These are phyloP conservation scores for Holtermanniella nyarrowii DNA, from an alignment of 768 basidiomycete species.

Conservation along the genomic window DNA sequence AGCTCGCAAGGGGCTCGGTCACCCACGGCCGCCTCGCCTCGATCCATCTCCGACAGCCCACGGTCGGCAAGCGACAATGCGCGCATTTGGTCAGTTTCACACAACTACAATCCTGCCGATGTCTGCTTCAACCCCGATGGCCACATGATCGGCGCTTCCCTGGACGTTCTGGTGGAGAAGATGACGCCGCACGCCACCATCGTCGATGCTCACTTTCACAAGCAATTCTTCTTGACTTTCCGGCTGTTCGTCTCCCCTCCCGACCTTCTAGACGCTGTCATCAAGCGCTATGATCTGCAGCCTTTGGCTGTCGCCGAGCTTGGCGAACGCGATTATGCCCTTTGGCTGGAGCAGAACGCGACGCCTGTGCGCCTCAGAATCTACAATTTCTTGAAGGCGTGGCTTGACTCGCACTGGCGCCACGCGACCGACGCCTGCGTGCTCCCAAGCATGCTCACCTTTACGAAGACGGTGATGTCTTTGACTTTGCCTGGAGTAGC, in stretches of 20 bases:
- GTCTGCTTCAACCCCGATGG: constrained; percentile 86
- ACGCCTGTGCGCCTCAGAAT: constrained; percentile 83
- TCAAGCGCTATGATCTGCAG: constrained; percentile 67
- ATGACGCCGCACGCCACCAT: constrained; percentile 91
- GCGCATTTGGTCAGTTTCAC: constrained; percentile 33
- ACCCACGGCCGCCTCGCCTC: not conserved
- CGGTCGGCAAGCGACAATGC: constrained; percentile 13
- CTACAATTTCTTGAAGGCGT: constrained; percentile 83
- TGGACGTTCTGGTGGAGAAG: constrained; percentile 84
- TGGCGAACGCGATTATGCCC: constrained; percentile 34
- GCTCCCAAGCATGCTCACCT: constrained; percentile 37
- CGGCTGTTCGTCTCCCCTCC: constrained; percentile 72
- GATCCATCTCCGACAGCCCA: constrained; percentile 2
- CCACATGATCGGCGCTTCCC: constrained; percentile 76
- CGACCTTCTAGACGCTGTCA: constrained; percentile 65
- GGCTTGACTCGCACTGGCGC: constrained; percentile 88
- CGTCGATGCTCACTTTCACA: constrained; percentile 74
- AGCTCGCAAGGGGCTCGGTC: not conserved
- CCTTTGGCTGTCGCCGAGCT: constrained; percentile 52
- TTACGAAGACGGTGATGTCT: constrained; percentile 31
- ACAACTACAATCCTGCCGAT: constrained; percentile 73
- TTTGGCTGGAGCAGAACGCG: constrained; percentile 81
- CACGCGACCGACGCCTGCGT: constrained; percentile 60
- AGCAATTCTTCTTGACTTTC: constrained; percentile 92
- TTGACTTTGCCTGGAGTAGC: constrained; percentile 38